These are phyloP conservation scores for Viola odorata DNA, from an alignment of 345 rosid species.

Conservation along the genomic window DNA sequence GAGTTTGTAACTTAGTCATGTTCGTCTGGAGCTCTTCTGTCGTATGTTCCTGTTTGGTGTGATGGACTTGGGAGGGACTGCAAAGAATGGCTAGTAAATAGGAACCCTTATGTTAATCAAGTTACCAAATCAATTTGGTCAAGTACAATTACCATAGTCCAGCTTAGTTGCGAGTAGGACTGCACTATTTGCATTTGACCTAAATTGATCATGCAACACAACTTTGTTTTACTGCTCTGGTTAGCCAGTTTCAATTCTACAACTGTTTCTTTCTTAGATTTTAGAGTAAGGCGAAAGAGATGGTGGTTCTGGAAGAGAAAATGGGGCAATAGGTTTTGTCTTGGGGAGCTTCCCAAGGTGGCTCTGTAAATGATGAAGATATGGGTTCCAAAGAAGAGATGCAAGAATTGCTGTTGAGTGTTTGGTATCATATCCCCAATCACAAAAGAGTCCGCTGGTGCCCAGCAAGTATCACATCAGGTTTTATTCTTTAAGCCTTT, in stretches of 20 bases:
- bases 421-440: slow-evolving; percentile 95
- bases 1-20: too few relatives aligned
- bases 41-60: too few relatives aligned
- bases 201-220: neutral
- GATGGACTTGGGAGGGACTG: too few relatives aligned
- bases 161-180: too few relatives aligned
- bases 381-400: slow-evolving; percentile 92
- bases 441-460: slow-evolving; percentile 94
- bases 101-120: too few relatives aligned
- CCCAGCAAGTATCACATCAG: slow-evolving; percentile 87
- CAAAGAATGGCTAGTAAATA: too few relatives aligned
- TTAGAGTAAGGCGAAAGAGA: slow-evolving; percentile 90
- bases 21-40: too few relatives aligned
- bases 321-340: slow-evolving; percentile 88
- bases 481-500: slow-evolving; percentile 43
- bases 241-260: neutral
- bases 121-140: too few relatives aligned
- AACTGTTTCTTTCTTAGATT: slow-evolving; percentile 14
- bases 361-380: slow-evolving; percentile 61
- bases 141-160: too few relatives aligned
- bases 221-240: too few relatives aligned
- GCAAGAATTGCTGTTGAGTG: slow-evolving; percentile 92
- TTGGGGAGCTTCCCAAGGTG: slow-evolving; percentile 50
- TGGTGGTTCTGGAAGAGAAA: slow-evolving; percentile 86
- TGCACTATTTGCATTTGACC: neutral